phyloP scores from a whole-genome alignment of 129 eudicot species.

The Escallonia herrerae region DNA sequence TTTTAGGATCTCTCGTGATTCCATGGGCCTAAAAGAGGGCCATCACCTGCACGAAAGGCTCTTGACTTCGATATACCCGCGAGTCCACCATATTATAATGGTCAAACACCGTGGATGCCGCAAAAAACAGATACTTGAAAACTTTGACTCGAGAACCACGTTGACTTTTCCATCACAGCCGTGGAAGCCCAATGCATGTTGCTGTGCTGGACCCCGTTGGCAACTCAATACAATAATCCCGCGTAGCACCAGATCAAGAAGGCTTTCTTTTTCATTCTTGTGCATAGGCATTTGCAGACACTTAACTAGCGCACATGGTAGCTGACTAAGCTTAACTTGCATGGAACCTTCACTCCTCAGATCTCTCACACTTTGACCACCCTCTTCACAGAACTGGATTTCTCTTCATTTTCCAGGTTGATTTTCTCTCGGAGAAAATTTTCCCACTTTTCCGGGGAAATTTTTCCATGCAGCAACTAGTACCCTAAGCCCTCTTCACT shows the following conservation, averaged over 20 bases:
- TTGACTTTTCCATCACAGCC: not conserved
- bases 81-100: not conserved
- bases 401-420: not conserved
- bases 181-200: not conserved
- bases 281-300: not conserved
- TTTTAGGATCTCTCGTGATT: not conserved
- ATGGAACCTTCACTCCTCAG: not conserved
- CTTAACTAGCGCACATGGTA: not conserved
- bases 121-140: not conserved
- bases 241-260: not conserved
- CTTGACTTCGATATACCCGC: not conserved
- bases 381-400: not conserved
- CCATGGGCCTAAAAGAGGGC: not conserved
- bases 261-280: not conserved
- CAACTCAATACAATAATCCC: not conserved
- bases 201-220: not conserved
- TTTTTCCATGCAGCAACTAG: not conserved
- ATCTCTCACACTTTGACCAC: not conserved
- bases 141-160: not conserved
- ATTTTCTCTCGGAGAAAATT: not conserved
- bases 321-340: not conserved
- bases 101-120: not conserved
- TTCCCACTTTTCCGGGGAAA: not conserved
- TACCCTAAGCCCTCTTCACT: not conserved
- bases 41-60: not conserved